Base-by-base conservation (phyloP, 352 stramenopile genomes). In the Stramenopiles sp. region DNA sequence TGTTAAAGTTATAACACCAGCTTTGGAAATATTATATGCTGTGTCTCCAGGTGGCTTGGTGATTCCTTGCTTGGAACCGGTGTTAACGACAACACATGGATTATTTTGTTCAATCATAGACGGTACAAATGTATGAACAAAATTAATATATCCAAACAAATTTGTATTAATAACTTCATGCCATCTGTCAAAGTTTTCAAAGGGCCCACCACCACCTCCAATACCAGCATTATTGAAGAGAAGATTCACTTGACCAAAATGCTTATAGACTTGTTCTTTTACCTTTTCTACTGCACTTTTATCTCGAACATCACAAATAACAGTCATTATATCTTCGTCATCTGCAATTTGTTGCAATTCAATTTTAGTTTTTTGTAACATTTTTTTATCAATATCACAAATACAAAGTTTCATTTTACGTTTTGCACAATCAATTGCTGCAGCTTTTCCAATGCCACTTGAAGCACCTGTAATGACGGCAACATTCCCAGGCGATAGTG, bases 21-120 rank as follows among this genome's bases (percentile, higher is more conserved):
- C 81, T 63, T 86, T 86, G 77, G 65, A 81, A 63, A 86, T 80
- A 76, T 86, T 86, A 78, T 84, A 86, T 0, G 78, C 80, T 6
- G 85, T 38, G 79, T 86, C 85, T 65, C 83, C 83, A 20, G 83
- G 83, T 63, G 83, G 83, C 78, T 81, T 83, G 7, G 83, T 86
- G 31, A 86, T 86, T n/a, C 83, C 83, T 63, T 86, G 83, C 53
- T 86, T 86, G 7, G 80, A 84, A 74, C 83, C 83, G 74, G 83
- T 86, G 80, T 86, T 86, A 38, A 86, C 81, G 32, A 86, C 80
- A 27, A 85, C 79, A 6, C 82, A 78, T 27, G 73, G 65, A 63
- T 85, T 38, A 30, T 76, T 74, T 4, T 78, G 81, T 33, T 73
- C 81, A 63, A 84, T 81, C 83, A 86, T 86, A 33, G 80, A 81